Conservation (phyloP, 2,329 filamentous ascomycete genomes). For the Huntiella decipiens region DNA sequence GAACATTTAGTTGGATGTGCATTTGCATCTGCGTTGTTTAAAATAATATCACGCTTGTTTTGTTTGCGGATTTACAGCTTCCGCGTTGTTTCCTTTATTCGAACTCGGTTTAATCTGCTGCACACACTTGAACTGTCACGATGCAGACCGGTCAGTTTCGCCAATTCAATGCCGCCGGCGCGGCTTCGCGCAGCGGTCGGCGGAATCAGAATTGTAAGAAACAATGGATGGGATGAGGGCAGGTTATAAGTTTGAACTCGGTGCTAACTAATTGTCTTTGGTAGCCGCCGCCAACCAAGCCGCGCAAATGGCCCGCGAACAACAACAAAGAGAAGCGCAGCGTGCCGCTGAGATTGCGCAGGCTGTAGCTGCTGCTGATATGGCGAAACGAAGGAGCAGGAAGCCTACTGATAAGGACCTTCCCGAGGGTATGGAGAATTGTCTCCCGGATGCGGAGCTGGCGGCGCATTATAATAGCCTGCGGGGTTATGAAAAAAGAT, state of each 20-base stretch:
- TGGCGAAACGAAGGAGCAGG: constrained; percentile 60
- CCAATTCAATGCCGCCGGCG: constrained; percentile 9
- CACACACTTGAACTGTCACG: not conserved
- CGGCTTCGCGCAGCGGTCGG: constrained; percentile 3
- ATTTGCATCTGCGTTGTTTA: no score
- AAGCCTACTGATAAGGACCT: constrained; percentile 93
- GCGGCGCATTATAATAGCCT: constrained; percentile 67
- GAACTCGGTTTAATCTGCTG: not conserved
- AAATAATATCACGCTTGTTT: no score
- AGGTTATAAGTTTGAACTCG: no score
- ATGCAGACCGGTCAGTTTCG: constrained; percentile 11
- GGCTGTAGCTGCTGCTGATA: constrained; percentile 39
- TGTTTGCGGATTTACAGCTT: no score
- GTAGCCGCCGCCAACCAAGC: constrained; percentile 1
- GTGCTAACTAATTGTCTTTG: not conserved
- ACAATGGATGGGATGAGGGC: not conserved
- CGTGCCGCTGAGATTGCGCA: constrained; percentile 27
- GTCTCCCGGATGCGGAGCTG: constrained; percentile 57
- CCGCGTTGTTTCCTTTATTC: not conserved
- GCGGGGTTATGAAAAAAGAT: constrained; percentile 66
- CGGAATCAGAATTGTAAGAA: constrained; percentile 9
- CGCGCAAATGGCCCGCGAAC: constrained; percentile 32
- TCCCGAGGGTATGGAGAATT: constrained; percentile 71
- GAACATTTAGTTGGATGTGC: no score
- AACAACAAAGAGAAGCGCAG: constrained; percentile 27